Evolutionary conservation across 768 basidiomycete species (phyloP).

Genomic region (Suillus sp.): DNA sequence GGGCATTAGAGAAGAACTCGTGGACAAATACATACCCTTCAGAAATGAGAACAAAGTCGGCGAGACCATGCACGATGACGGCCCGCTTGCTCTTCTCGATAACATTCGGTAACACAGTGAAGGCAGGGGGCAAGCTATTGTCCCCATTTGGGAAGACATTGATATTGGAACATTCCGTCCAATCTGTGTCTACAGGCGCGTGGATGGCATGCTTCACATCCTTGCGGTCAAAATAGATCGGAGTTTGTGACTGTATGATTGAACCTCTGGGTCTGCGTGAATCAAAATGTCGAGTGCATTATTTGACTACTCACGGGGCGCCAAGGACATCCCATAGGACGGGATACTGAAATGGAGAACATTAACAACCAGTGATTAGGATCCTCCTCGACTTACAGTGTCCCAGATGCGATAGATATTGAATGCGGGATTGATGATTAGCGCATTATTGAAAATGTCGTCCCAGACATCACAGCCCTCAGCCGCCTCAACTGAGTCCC

Average conservation of each 20-base stretch:
- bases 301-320: conserved; percentile 57
- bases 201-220: conserved; percentile 72
- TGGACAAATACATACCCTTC: conserved; percentile 52
- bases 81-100: conserved; percentile 73
- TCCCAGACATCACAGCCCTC: conserved; percentile 70
- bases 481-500: conserved; percentile 47
- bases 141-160: conserved; percentile 67
- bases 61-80: conserved; percentile 73
- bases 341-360: conserved; percentile 43
- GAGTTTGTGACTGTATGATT: conserved; percentile 55
- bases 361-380: conserved; percentile 1
- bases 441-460: conserved; percentile 60
- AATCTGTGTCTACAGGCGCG: conserved; percentile 59
- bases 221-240: conserved; percentile 67
- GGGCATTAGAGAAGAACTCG: neutral
- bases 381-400: conserved; percentile 39
- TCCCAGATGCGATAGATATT: conserved; percentile 79
- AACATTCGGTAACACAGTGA: conserved; percentile 69
- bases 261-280: conserved; percentile 45
- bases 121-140: conserved; percentile 57
- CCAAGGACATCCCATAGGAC: conserved; percentile 80
- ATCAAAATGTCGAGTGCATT: neutral
- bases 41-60: conserved; percentile 72
- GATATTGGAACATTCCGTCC: conserved; percentile 63
- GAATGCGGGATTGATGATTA: conserved; percentile 72